Evolutionary conservation across 495 filamentous ascomycete genomes (phyloP).

Genomic region (Penicillium waksmanii): DNA sequence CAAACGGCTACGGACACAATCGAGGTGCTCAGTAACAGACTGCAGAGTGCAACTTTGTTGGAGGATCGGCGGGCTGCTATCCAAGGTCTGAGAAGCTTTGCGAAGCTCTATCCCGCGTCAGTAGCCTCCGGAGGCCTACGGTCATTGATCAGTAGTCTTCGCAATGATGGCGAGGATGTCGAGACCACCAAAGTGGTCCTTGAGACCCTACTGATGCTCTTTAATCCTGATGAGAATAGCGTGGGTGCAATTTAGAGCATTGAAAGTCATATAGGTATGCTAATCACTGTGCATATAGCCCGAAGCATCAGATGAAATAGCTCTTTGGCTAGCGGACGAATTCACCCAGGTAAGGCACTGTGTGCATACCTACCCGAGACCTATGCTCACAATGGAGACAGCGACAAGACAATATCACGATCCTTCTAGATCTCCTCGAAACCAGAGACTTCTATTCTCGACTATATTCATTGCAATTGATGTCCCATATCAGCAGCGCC

Average conservation of each 20-base stretch:
- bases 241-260: conserved; percentile 45
- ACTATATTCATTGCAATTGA: conserved; percentile 88
- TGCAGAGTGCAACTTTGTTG: conserved; percentile 84
- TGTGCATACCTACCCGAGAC: conserved; percentile 4
- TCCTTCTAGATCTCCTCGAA: conserved; percentile 87
- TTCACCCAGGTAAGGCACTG: conserved; percentile 78
- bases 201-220: conserved; percentile 93
- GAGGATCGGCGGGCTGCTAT: conserved; percentile 95
- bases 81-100: conserved; percentile 90
- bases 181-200: conserved; percentile 93
- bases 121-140: conserved; percentile 91
- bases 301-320: conserved; percentile 96
- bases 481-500: conserved; percentile 82
- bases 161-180: conserved; percentile 90
- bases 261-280: background rate
- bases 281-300: conserved; percentile 56
- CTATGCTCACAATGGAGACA: conserved; percentile 48
- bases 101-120: conserved; percentile 91
- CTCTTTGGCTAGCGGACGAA: conserved; percentile 95
- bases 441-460: conserved; percentile 89
- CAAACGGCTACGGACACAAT: conserved; percentile 96
- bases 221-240: conserved; percentile 72
- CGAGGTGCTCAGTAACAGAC: conserved; percentile 79
- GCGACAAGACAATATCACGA: conserved; percentile 96
- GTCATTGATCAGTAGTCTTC: conserved; percentile 81